phyloP scores from a whole-genome alignment of 2,329 filamentous ascomycete genomes.

The Fusarium falciforme region DNA sequence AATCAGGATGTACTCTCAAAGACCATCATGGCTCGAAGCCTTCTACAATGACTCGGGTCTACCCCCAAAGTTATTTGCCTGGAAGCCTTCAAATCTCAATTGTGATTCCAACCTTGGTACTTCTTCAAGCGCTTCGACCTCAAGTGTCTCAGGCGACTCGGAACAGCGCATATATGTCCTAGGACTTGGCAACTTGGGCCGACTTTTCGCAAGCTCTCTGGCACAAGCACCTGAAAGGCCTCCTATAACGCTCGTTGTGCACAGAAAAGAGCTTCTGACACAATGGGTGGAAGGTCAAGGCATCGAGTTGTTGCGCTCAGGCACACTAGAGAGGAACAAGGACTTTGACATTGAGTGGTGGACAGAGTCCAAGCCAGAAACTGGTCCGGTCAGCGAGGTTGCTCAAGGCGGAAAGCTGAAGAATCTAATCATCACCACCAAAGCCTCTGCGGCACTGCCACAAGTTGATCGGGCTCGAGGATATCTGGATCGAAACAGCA shows the following conservation, averaged over 20 bases:
- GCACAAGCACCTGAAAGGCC: conserved; percentile 69
- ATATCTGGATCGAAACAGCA: conserved; percentile 73
- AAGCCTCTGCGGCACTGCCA: conserved; percentile 74
- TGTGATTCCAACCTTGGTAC: not conserved
- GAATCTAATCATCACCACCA: conserved; percentile 83
- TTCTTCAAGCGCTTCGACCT: not conserved
- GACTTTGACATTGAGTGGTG: conserved; percentile 66
- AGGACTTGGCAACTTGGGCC: conserved; percentile 84
- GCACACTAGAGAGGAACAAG: conserved; percentile 45
- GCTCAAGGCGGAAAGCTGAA: conserved; percentile 61
- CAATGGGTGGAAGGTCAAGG: conserved; percentile 59
- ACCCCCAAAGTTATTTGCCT: conserved; percentile 52
- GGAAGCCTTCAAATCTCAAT: conserved; percentile 47
- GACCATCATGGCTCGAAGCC: conserved; percentile 50
- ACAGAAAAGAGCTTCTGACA: conserved; percentile 63
- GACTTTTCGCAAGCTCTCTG: conserved; percentile 80
- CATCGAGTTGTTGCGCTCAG: conserved; percentile 57
- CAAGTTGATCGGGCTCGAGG: conserved; percentile 69
- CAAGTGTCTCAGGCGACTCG: conserved; percentile 14
- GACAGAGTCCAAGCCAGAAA: conserved; percentile 56
- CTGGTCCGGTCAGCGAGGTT: conserved; percentile 55
- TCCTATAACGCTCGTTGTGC: conserved; percentile 84
- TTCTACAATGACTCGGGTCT: conserved; percentile 41
- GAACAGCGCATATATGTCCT: conserved; percentile 77
- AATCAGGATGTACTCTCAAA: conserved; percentile 41